Percentiles rank a stretch among this genome's conserved stretches.
These are phyloP conservation scores for Pythium brachiatum DNA, from an alignment of 352 stramenopile species.

Conservation along the genomic window DNA sequence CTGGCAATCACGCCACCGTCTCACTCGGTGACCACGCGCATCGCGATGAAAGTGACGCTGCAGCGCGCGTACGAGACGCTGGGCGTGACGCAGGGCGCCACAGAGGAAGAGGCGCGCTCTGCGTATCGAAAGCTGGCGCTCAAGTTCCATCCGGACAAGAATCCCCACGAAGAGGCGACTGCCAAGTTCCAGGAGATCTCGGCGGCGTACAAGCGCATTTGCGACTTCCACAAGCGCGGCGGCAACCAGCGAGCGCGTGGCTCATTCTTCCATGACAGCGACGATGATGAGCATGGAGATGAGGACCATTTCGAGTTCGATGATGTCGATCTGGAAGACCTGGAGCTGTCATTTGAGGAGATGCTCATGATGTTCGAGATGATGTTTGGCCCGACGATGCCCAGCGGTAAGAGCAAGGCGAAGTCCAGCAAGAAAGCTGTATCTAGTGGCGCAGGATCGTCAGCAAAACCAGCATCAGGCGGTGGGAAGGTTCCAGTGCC, in stretches of 20 bases:
- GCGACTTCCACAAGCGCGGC: slow-evolving; percentile 39
- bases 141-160: slow-evolving; percentile 75
- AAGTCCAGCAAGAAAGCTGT: slow-evolving; percentile 12
- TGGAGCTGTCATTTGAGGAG: slow-evolving; percentile 55
- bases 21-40: background rate
- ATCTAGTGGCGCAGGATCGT: background rate
- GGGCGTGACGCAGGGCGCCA: slow-evolving; percentile 38
- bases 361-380: slow-evolving; percentile 82
- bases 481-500: slow-evolving; percentile 11
- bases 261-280: slow-evolving; percentile 17
- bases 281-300: slow-evolving; percentile 14
- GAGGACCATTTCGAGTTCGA: slow-evolving; percentile 33
- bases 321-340: slow-evolving; percentile 31
- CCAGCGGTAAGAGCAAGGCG: slow-evolving; percentile 4
- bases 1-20: background rate
- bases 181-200: slow-evolving; percentile 70
- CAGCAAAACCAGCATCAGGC: background rate
- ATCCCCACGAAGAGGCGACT: slow-evolving; percentile 47
- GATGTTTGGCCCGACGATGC: slow-evolving; percentile 40
- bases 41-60: slow-evolving; percentile 32
- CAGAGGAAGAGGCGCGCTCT: slow-evolving; percentile 45
- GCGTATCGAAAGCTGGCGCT: slow-evolving; percentile 64
- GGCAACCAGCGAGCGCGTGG: slow-evolving; percentile 11
- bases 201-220: slow-evolving; percentile 66
- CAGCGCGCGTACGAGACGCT: slow-evolving; percentile 44